Evolutionary conservation across 2,329 filamentous ascomycete genomes (phyloP), one percentile per base, ranked within the genome.

Genomic region (Pseudonectria foliicola): DNA sequence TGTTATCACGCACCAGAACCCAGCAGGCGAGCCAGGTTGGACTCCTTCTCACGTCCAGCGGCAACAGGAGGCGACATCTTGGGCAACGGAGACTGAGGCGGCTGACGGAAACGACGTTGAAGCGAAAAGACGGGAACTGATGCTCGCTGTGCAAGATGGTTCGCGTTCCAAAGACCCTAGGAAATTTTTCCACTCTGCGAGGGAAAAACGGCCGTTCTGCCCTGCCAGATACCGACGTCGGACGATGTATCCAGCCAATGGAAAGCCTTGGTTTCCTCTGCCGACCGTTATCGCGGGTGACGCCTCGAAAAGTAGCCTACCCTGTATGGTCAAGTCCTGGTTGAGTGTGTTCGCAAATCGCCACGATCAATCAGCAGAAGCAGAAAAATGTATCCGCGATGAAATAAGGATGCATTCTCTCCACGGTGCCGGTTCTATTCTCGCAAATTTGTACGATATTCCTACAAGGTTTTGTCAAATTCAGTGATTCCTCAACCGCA

Each of bases 21-120:
- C 48, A 95, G 70, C 49, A 98, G 68, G 65, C 92, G 78, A 53
- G 92, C 92, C 58, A 82, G 61, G 54, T 85, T 88, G 39, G 89
- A 95, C 73, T 98, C 92, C 67, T 76, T 87, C 74, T 94, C 64
- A 36, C 56, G 55, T 34, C 62, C 63, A 48, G 58, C 55, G 50
- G 64, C 61, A 14, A 62, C 57, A 27, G 68, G 56, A 42, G 80
- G 77, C 59, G 80, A 82, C 80, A 84, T 80, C 37, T 50, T 64
- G 48, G 43, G 26, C 24, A 11, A 14, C 18, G 13, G 15, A 15
- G 29, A 33, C 15, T 33, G 35, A 25, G 16, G 37, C 25, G 23
- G 15, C 18, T 31, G 13, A 28, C 33, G 32, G 25, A 18, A 34
- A 28, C 14, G 26, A 13, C 26, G 29, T 29, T 29, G 29, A 27